Percentiles rank a stretch among this genome's conserved stretches.
phyloP scores from a whole-genome alignment of 1,284 basidiomycete genomes.

The Fistulina hepatica region DNA sequence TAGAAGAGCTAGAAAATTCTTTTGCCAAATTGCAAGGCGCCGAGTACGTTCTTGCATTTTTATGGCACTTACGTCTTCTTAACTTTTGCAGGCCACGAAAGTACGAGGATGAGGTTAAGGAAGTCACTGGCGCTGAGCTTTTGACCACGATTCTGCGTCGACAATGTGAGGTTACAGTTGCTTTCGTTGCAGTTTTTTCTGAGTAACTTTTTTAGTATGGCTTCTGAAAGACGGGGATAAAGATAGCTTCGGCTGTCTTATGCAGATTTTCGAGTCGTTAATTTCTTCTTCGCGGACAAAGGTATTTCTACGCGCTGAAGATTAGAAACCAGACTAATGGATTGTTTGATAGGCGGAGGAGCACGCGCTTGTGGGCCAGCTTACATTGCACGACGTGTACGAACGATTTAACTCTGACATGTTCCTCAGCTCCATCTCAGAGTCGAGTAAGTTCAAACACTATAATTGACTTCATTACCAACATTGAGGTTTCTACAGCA shows the following conservation, averaged over 20 bases:
- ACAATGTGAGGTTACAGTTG: constrained; percentile 44
- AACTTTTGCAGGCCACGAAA: constrained; percentile 29
- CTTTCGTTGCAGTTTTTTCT: constrained; percentile 1
- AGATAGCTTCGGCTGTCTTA: constrained; percentile 42
- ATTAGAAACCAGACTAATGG: no score
- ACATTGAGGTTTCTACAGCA: constrained; percentile 31
- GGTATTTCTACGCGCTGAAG: constrained; percentile 32
- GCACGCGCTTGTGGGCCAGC: constrained; percentile 57
- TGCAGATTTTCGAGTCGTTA: constrained; percentile 50
- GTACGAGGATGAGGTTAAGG: constrained; percentile 32
- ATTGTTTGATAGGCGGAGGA: constrained; percentile 49
- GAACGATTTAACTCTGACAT: constrained; percentile 73
- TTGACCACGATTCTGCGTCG: constrained; percentile 60
- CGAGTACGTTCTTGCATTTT: not conserved
- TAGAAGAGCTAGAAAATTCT: constrained; percentile 46
- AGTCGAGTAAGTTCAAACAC: constrained; percentile 75
- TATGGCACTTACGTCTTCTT: constrained; percentile 5
- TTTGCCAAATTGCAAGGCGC: constrained; percentile 44
- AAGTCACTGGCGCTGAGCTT: constrained; percentile 57
- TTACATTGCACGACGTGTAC: constrained; percentile 67
- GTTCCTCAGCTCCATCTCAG: constrained; percentile 76
- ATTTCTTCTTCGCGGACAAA: constrained; percentile 46
- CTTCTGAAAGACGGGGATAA: constrained; percentile 52
- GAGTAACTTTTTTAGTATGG: constrained; percentile 47
- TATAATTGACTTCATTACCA: no score